Base-by-base conservation (phyloP, 2,329 filamentous ascomycete species). In the Penicillium polonicum region DNA sequence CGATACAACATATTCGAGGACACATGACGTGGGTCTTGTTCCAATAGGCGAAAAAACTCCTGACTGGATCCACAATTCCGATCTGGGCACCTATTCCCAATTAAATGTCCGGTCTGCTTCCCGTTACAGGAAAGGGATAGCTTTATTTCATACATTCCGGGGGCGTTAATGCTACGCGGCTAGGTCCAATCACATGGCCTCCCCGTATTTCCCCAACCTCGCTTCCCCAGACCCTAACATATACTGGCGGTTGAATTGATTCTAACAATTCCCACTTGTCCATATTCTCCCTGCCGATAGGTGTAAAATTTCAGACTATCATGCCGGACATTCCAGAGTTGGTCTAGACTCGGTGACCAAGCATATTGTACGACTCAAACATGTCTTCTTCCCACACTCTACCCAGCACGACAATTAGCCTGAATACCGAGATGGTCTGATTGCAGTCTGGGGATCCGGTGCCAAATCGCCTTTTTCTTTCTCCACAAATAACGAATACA, bases 101-200 rank as follows among this genome's bases (percentile, higher is more conserved):
- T 6, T 23, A 12, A 10, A 19, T 9, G 2, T 35, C 13, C 51
- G 53, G 62, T 29, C 13, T 7, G 3, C 12, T 10, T 15, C 27
- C 64, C 64, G 63, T 63, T 52, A 35, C 61, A 13, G 5, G 29
- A 59, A 48, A 10, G 64, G 64, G 46, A 58, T 65, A 61, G 64
- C 23, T 49, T 39, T 45, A 33, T 52, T 52, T 43, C 12, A 8
- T 0, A 27, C 13, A 25, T 25, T 25, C 43, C 31, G 36, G 49
- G 25, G 51, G 55, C 53, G 60, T 58, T 36, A 21, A 27, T 38
- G 23, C 44, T 55, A 45, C 23, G 5, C 17, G 2, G 5, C 3
- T 4, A 5, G n/a, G 27, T 27, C 62, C 61, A 65, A 65, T 65
- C 55, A 62, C 1, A 41, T 15, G 2, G 5, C 12, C 13, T 17